Evolutionary conservation across 1,284 basidiomycete genomes (phyloP).

Genomic region (Phellopilus nigrolimitatus): DNA sequence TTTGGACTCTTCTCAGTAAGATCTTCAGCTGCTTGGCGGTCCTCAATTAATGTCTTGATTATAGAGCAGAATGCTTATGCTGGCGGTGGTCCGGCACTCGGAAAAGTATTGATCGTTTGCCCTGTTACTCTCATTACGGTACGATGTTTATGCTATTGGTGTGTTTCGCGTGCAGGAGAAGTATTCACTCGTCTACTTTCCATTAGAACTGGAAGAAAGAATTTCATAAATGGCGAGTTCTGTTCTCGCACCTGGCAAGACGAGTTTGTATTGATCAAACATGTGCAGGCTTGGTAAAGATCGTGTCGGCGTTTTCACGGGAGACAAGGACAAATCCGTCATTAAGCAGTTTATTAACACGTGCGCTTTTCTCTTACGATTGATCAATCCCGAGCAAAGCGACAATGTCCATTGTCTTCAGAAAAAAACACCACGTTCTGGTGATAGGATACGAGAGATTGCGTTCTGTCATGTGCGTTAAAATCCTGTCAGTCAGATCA

Average conservation of each 20-base stretch:
- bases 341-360: constrained; percentile 75
- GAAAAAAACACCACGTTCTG: constrained; percentile 78
- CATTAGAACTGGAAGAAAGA: constrained; percentile 92
- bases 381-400: neutral
- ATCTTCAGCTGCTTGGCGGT: neutral
- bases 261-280: constrained; percentile 1
- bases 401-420: constrained; percentile 27
- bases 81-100: constrained; percentile 52
- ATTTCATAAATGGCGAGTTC: constrained; percentile 85
- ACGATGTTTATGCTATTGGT: constrained; percentile 24
- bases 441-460: constrained; percentile 96
- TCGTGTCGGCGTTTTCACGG: constrained; percentile 73
- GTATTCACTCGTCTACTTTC: neutral
- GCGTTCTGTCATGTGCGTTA: constrained; percentile 67
- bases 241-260: constrained; percentile 11
- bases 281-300: constrained; percentile 67
- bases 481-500: neutral
- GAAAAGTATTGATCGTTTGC: constrained; percentile 88
- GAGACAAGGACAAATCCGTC: constrained; percentile 70
- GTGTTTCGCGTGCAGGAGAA: constrained; percentile 10
- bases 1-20: constrained; percentile 87
- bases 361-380: constrained; percentile 34
- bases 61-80: constrained; percentile 85
- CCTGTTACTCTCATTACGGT: constrained; percentile 89
- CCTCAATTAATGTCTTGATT: constrained; percentile 10